phyloP scores from a whole-genome alignment of 2,329 filamentous ascomycete species.

The Incumbomyces delicatus region DNA sequence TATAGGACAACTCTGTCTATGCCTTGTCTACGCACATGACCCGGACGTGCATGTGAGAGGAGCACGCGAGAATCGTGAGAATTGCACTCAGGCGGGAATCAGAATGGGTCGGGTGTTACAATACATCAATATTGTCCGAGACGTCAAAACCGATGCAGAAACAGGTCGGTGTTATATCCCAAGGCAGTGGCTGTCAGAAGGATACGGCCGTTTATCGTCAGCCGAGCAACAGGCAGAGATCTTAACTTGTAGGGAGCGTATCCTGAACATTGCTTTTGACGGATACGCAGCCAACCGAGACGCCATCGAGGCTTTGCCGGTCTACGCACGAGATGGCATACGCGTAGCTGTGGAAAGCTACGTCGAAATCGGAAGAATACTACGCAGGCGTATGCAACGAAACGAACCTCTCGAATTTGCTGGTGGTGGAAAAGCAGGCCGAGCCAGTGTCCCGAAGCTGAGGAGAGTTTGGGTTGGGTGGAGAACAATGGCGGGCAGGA shows the following conservation, averaged over 20 bases:
- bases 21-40: conserved; percentile 54
- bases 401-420: conserved; percentile 17
- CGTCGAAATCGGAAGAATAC: conserved; percentile 59
- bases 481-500: conserved; percentile 38
- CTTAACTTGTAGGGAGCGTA: conserved; percentile 36
- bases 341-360: conserved; percentile 64
- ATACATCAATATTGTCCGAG: conserved; percentile 66
- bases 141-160: conserved; percentile 57
- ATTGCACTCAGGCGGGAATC: conserved; percentile 47
- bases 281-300: conserved; percentile 47
- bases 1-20: conserved; percentile 58
- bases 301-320: conserved; percentile 53
- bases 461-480: conserved; percentile 49
- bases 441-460: conserved; percentile 36
- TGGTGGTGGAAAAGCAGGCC: conserved; percentile 18
- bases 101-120: conserved; percentile 67
- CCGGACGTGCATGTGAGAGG: conserved; percentile 23
- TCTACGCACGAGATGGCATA: conserved; percentile 52
- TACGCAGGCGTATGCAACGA: conserved; percentile 14
- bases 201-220: conserved; percentile 31
- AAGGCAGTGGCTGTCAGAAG: conserved; percentile 51
- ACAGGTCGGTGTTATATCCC: conserved; percentile 62
- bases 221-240: conserved; percentile 16
- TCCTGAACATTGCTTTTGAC: conserved; percentile 52
- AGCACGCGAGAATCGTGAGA: conserved; percentile 15